Base-by-base conservation (phyloP, 345 rosid species). In the Trapa bicornis region DNA sequence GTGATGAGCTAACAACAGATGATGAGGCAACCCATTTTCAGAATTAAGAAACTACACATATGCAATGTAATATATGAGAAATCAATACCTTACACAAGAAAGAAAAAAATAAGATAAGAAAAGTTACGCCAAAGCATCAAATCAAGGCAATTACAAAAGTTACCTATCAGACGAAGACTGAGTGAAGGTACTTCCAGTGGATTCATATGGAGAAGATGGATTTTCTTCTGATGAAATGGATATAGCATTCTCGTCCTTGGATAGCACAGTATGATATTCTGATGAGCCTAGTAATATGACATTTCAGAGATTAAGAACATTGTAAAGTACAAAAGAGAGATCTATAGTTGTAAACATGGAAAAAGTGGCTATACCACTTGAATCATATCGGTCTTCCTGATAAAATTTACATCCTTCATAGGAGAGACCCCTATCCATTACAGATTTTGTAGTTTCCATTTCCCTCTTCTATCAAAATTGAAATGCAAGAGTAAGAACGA, bases 141-240 rank as follows among this genome's bases (percentile, higher is more conserved):
- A 9, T 36, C 14, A 33, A 35, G 29, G 37, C 52, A 42, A 37
- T 58, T 37, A 67, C 16, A 65, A 39, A 61, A 73, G 81, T 61
- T 66, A 80, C 87, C 82, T 73, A 58, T 73, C 60, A 56, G 45
- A 54, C 64, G 74, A 67, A 64, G 65, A 73, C 50, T 78, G 80
- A 65, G 58, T 78, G 60, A 41, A 45, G 48, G 47, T 67, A 74
- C 69, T 73, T 67, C 69, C 65, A 0, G 74, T 67, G n/a, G 74
- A 45, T 47, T 29, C 67, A 61, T 8, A 45, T 33, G 69, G 32
- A 60, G 68, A 74, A 8, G 85, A 68, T 35, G 79, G 45, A 11
- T 77, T 70, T 48, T 77, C 60, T 14, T 64, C 54, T 33, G 67
- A 64, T 61, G 74, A 68, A 67, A 71, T 69, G 52, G 33, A 73